Base-by-base conservation (phyloP, 148 eudicot genomes). In the Dysphania ambrosioides region DNA sequence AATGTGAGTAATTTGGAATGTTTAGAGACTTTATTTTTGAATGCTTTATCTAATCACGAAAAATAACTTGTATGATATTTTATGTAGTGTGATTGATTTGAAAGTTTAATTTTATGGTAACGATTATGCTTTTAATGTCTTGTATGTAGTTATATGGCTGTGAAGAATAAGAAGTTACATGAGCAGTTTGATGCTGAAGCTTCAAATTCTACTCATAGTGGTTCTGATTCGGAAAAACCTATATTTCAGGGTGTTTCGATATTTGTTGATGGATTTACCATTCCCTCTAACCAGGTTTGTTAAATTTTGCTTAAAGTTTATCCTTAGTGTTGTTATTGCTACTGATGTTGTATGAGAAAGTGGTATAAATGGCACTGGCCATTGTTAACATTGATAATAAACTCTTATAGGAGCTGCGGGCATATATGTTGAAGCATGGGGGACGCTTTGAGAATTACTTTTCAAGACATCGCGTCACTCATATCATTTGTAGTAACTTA, bases 251-350 rank as follows among this genome's bases (percentile, higher is more conserved):
- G 97, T 71, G 90, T 95, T 74, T 83, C 98, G 44, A 87, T 95
- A 77, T 94, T 92, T 80, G 97, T 95, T 73, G 96, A 95, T 84
- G 98, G 98, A 73, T 92, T 89, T 78, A 95, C 98, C 6, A 73
- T 86, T 71, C 98, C 98, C 68, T 87, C 98, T 49, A 92, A 86
- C 80, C 96, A 95, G 97, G 98, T 95, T 81, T 72, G 59, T 49
- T 34, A 59, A 63, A 72, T 30, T 66, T 26, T 34, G 19, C 40
- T 35, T 6, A 2, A n/a, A 19, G 1, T 65, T 64, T 21, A 7
- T 62, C 5, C 1, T 64, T 3, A 8, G 40, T 36, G 40, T 8
- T 36, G 2, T 36, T 36, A 8, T 36, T 8, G 40, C 8, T 36
- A 8, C 40, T 4, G 5, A 8, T 36, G 40, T 36, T 8, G 2